A percentile compares a stretch with the other conserved stretches of the same genome.
These are phyloP conservation scores for Zygnema circumcarinatum DNA, from an alignment of 139 green algal genomes.

Conservation along the genomic window DNA sequence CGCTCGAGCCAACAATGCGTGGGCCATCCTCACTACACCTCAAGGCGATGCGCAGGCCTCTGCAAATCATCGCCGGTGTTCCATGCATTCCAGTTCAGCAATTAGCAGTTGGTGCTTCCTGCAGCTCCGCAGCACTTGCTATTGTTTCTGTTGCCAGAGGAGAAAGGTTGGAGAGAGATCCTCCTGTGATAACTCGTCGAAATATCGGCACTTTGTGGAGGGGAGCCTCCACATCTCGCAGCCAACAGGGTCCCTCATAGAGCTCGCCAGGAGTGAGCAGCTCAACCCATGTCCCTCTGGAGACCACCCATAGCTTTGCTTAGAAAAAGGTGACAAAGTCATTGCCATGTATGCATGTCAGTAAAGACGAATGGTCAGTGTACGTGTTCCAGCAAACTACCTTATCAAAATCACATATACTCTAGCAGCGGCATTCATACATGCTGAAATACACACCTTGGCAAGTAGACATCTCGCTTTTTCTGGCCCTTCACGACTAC, in stretches of 20 bases:
- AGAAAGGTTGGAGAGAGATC: neutral
- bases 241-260: constrained; percentile 66
- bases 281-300: constrained; percentile 47
- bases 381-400: constrained; percentile 9
- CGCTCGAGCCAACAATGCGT: no score
- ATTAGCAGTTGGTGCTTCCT: neutral
- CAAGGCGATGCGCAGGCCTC: no score
- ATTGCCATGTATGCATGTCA: neutral
- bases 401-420: no score
- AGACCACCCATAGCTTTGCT: no score
- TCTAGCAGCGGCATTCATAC: no score
- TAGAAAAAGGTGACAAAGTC: neutral
- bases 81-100: no score
- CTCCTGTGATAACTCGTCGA: constrained; percentile 20
- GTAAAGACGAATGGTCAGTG: constrained; percentile 3
- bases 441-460: no score
- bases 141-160: neutral
- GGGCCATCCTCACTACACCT: no score
- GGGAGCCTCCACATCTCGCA: constrained; percentile 65
- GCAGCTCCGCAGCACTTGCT: neutral
- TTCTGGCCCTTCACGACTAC: constrained; percentile 67
- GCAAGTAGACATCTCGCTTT: constrained; percentile 70
- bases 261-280: constrained; percentile 47
- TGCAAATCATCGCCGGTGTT: no score
- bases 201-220: constrained; percentile 71